phyloP scores from a whole-genome alignment of 2,329 filamentous ascomycete species.

The Periglandula ipomoeae region DNA sequence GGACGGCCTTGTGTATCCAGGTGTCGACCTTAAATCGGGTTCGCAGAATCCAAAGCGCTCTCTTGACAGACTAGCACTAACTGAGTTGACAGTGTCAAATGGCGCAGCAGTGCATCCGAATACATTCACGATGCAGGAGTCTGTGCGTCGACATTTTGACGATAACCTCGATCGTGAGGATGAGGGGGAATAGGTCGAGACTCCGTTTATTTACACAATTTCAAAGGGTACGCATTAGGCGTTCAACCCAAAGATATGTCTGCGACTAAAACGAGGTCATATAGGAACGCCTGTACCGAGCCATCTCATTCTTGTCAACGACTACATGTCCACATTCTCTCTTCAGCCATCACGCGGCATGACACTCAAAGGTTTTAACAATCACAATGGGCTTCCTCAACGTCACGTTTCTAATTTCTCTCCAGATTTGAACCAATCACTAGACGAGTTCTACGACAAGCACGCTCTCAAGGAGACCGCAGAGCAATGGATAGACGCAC shows the following conservation, averaged over 20 bases:
- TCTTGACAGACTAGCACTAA: neutral
- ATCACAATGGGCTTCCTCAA: neutral
- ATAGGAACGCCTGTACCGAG: slow-evolving; percentile 9
- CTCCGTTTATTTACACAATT: slow-evolving; percentile 11
- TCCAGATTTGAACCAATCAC: slow-evolving; percentile 9
- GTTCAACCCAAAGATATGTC: neutral
- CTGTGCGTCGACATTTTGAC: slow-evolving; percentile 10
- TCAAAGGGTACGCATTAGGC: slow-evolving; percentile 7
- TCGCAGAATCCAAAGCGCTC: neutral
- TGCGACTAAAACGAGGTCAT: neutral
- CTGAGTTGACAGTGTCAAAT: slow-evolving; percentile 8
- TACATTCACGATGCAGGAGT: slow-evolving; percentile 14
- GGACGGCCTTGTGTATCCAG: slow-evolving; percentile 11
- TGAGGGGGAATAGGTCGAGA: slow-evolving; percentile 5
- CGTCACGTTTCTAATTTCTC: too few species aligned
- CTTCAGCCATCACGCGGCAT: slow-evolving; percentile 14
- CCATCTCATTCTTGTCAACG: slow-evolving; percentile 11
- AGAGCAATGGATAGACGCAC: slow-evolving; percentile 6
- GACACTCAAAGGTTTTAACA: slow-evolving; percentile 9
- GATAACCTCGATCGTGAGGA: slow-evolving; percentile 11
- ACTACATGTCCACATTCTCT: slow-evolving; percentile 10
- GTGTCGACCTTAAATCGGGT: slow-evolving; percentile 1
- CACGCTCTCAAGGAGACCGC: slow-evolving; percentile 6
- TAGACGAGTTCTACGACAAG: slow-evolving; percentile 10
- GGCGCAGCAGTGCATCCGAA: slow-evolving; percentile 15